A percentile compares a stretch with the other conserved stretches of the same genome.
These are phyloP conservation scores for Nakazawaea siamensis DNA, from an alignment of 805 yeast genomes.

Conservation along the genomic window DNA sequence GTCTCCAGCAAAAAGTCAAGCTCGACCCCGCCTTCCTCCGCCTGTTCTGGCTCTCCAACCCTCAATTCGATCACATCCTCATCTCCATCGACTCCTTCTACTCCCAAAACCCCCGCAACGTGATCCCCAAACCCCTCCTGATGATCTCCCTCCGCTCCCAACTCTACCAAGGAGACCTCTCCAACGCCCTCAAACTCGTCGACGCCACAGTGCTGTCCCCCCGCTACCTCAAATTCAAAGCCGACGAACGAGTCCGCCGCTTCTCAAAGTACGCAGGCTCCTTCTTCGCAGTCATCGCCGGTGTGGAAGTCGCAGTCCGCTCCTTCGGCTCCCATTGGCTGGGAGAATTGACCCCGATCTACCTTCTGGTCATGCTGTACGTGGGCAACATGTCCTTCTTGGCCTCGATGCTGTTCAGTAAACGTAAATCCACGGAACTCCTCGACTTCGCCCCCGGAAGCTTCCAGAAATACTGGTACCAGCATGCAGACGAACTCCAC, in stretches of 20 bases:
- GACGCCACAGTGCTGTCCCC: conserved; percentile 54
- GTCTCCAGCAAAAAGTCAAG: conserved; percentile 9
- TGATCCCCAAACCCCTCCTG: conserved; percentile 31
- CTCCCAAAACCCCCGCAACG: conserved; percentile 12
- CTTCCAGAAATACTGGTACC: conserved; percentile 53
- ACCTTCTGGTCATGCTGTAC: conserved; percentile 41
- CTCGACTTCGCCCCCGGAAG: conserved; percentile 62
- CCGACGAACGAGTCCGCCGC: conserved; percentile 21
- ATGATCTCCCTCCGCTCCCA: conserved; percentile 58
- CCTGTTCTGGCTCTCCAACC: conserved; percentile 17
- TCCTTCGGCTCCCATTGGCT: conserved; percentile 31
- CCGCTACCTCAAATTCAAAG: conserved; percentile 33
- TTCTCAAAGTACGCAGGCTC: conserved; percentile 34
- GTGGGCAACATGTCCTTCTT: conserved; percentile 38
- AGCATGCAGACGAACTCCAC: conserved; percentile 59
- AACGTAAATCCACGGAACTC: conserved; percentile 28
- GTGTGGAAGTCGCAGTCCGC: conserved; percentile 38
- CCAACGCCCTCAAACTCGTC: conserved; percentile 46
- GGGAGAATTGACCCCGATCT: conserved; percentile 26
- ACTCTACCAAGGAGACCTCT: conserved; percentile 50
- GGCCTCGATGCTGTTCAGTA: conserved; percentile 33
- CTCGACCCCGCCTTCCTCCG: conserved; percentile 15
- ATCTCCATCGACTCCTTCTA: conserved; percentile 19
- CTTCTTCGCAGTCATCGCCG: conserved; percentile 28
- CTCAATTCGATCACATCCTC: conserved; percentile 17